Evolutionary conservation across 495 filamentous ascomycete genomes (phyloP).

Genomic region (Podospora pseudoanserina): DNA sequence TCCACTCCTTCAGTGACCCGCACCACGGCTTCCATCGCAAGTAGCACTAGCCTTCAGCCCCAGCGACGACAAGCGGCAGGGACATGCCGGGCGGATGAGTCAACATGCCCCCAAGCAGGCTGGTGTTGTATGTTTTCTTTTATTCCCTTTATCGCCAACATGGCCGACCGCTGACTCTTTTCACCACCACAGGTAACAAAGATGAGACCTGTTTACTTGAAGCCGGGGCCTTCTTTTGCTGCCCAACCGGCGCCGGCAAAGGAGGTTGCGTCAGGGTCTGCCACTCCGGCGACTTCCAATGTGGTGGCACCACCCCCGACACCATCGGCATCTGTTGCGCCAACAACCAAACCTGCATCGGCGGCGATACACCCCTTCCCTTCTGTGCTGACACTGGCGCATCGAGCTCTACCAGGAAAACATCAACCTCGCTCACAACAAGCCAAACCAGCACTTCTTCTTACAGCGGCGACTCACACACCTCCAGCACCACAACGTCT

Average conservation of each 20-base stretch:
- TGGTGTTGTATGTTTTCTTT: conserved; percentile 25
- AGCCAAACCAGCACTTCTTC: neutral
- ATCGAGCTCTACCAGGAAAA: neutral
- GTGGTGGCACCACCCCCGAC: conserved; percentile 8
- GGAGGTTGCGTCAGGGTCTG: neutral
- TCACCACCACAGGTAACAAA: neutral
- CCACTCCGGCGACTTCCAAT: conserved; percentile 19
- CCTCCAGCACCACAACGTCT: neutral
- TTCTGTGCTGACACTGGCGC: conserved; percentile 14
- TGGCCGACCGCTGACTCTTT: neutral
- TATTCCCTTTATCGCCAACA: neutral
- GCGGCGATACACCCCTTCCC: conserved; percentile 12
- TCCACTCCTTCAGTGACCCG: neutral
- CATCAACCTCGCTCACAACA: neutral
- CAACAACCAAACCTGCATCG: conserved; percentile 20
- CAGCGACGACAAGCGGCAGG: conserved; percentile 7
- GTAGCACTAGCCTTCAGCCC: neutral
- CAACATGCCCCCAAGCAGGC: conserved; percentile 21
- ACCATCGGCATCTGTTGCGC: conserved; percentile 22
- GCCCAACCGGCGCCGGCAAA: neutral
- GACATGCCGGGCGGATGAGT: conserved; percentile 16
- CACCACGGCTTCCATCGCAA: neutral
- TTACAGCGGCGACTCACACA: neutral
- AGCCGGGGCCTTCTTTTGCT: neutral
- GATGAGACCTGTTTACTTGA: neutral